A percentile compares a stretch with the other conserved stretches of the same genome.
Evolutionary conservation across 306 rosid species (phyloP).

Genomic region (Begonia loranthoides): DNA sequence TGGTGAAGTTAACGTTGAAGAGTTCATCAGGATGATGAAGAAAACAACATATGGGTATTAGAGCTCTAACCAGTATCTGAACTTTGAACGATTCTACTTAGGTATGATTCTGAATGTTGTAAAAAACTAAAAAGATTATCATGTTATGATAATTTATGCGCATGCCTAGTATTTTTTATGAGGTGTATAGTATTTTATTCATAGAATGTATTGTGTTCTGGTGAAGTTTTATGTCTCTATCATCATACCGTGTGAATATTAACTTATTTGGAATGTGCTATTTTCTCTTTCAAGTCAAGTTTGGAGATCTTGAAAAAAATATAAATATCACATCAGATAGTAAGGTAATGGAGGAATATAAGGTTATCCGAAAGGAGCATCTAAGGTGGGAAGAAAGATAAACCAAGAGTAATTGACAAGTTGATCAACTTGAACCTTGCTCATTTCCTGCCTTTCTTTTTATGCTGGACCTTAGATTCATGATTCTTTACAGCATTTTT

Average conservation of each 20-base stretch:
- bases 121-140: background rate
- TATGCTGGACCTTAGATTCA: background rate
- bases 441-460: background rate
- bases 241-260: too few relatives aligned
- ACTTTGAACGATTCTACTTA: background rate
- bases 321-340: too few relatives aligned
- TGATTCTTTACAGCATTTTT: background rate
- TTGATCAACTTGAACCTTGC: background rate
- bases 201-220: too few relatives aligned
- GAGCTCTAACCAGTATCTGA: conserved; percentile 7
- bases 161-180: too few relatives aligned
- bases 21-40: conserved; percentile 47
- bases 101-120: background rate
- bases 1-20: conserved; percentile 44
- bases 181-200: too few relatives aligned
- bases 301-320: too few relatives aligned
- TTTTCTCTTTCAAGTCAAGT: too few relatives aligned
- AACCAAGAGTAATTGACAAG: background rate
- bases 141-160: background rate
- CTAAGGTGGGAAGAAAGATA: background rate
- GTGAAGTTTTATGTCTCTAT: too few relatives aligned
- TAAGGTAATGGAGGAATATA: too few relatives aligned
- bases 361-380: background rate
- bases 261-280: too few relatives aligned
- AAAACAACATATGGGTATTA: conserved; percentile 27